These are phyloP conservation scores for Eucalyptus cloeziana DNA, from an alignment of 345 rosid species.

Conservation along the genomic window DNA sequence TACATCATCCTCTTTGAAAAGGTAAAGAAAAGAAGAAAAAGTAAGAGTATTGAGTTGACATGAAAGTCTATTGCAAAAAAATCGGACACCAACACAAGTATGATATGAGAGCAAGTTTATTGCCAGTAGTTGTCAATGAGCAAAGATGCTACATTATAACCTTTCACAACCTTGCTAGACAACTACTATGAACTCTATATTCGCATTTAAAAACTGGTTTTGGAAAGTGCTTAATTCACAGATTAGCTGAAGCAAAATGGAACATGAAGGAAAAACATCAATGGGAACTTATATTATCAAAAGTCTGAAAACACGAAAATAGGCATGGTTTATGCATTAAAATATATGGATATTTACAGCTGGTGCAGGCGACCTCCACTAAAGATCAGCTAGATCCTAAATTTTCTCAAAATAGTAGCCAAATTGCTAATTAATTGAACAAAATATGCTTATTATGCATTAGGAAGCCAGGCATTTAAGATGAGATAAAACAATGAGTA, in stretches of 20 bases:
- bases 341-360: background rate
- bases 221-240: background rate
- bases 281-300: background rate
- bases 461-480: background rate
- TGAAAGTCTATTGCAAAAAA: background rate
- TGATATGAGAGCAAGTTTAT: background rate
- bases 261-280: background rate
- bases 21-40: background rate
- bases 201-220: background rate
- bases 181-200: background rate
- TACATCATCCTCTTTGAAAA: background rate
- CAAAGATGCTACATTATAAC: background rate
- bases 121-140: background rate
- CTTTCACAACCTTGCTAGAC: background rate
- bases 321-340: background rate
- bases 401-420: background rate
- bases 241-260: background rate
- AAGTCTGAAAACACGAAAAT: background rate
- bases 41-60: background rate
- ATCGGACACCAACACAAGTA: background rate
- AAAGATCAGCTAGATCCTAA: background rate
- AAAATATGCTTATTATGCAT: background rate
- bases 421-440: background rate
- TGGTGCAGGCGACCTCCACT: background rate
- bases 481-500: background rate